Base-by-base conservation (phyloP, 768 basidiomycete species). In the Calocera cornea region DNA sequence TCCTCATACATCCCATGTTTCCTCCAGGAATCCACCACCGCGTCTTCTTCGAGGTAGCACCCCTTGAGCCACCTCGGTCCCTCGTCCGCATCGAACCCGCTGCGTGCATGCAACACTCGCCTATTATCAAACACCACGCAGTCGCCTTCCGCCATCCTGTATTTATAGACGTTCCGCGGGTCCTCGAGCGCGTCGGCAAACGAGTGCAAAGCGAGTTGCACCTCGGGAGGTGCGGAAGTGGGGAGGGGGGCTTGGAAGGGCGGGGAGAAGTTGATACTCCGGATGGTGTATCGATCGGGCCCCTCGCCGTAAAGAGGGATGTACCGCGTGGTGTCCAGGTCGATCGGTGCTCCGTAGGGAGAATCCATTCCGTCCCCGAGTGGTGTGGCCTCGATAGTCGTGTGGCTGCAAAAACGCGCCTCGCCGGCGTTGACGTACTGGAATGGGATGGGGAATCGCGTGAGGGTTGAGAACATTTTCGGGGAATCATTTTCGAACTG, bases 401-500 rank as follows among this genome's bases (percentile, higher is more conserved):
- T 85, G 73, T 92, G 93, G 24, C 81, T 75, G 66, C 80, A 75
- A 70, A 87, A 84, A 2, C 94, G 81, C 74, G 91, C 89, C 72
- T 97, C 90, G 0, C 87, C 88, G 71, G 92, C 91, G 72, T 94
- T 95, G 73, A 90, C 82, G 77, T 97, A 99, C 72, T 93, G 89
- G 78, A 94, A 98, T 0, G 83, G 81, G n/a, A 97, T 87, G 0
- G 81, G 86, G 0, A 83, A 86, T 33, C 75, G 75, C 0, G 83
- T 73, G n/a, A 97, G 84, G 24, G 81, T 67, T 10, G 80, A 73
- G 72, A 89, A 94, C 29, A 82, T 80, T 0, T 75, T 72, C 0
- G 85, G 84, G 69, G 84, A 71, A 0, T 73, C 71, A 1, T 74
- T 41, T 31, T 79, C 82, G 19, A 95, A 78, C 29, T 76, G 73